Conservation (phyloP, 352 stramenopile genomes). For the Blastocystis sp. region DNA sequence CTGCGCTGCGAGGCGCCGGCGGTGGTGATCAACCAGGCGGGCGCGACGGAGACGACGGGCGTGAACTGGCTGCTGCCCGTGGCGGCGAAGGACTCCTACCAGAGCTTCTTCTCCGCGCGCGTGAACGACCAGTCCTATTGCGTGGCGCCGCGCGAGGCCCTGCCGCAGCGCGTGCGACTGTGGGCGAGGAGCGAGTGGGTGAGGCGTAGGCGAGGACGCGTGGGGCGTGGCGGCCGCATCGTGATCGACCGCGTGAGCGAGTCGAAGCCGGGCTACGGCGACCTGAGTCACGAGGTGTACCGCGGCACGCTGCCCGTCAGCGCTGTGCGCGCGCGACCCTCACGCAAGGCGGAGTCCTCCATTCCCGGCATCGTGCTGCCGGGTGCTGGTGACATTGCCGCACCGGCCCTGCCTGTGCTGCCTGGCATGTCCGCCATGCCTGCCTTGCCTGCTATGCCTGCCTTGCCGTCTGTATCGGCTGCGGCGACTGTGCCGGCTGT, state of each 20-base stretch:
- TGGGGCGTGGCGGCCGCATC: slow-evolving; percentile 42
- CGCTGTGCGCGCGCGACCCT: neutral
- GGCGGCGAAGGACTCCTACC: neutral
- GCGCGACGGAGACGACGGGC: slow-evolving; percentile 14
- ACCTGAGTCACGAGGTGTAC: slow-evolving; percentile 25
- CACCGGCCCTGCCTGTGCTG: too few species aligned
- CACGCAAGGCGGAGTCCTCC: neutral
- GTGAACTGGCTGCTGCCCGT: slow-evolving; percentile 39
- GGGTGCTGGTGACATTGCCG: too few species aligned
- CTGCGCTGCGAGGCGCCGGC: slow-evolving; percentile 1
- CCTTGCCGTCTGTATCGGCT: too few species aligned
- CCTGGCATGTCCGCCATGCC: too few species aligned
- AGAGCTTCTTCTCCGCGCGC: neutral
- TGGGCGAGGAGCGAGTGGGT: neutral
- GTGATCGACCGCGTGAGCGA: slow-evolving; percentile 41
- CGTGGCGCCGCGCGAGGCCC: too few species aligned
- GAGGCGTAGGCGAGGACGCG: neutral
- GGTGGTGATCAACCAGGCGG: slow-evolving; percentile 18
- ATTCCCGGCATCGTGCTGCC: neutral
- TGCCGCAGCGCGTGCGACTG: slow-evolving; percentile 12
- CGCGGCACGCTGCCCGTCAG: neutral
- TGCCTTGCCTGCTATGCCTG: neutral
- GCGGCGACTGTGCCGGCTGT: neutral
- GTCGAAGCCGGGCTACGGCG: slow-evolving; percentile 17
- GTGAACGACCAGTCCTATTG: neutral